Conservation (phyloP, 1,284 basidiomycete genomes). For the Leccinum subspadiceum region DNA sequence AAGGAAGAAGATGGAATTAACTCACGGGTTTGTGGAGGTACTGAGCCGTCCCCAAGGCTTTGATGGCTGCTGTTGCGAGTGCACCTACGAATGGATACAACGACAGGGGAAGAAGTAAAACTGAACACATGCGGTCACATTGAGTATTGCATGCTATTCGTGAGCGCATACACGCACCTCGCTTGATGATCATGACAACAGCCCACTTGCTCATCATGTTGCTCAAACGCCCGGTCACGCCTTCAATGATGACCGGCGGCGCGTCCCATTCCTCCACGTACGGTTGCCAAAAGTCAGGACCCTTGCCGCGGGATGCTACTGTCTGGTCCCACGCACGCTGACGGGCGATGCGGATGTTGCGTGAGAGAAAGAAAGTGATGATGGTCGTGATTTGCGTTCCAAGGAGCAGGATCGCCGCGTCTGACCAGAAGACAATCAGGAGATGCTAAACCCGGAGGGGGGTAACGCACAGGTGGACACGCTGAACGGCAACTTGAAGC, state of each 20-base stretch:
- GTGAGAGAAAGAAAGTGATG: conserved; percentile 74
- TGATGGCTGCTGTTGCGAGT: conserved; percentile 58
- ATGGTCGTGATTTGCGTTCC: conserved; percentile 72
- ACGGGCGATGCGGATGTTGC: conserved; percentile 76
- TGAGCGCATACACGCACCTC: conserved; percentile 38
- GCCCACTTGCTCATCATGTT: conserved; percentile 49
- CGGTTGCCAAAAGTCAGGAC: conserved; percentile 78
- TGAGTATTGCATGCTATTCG: background rate
- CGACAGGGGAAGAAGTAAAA: conserved; percentile 66
- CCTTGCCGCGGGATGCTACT: conserved; percentile 75
- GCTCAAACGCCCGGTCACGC: conserved; percentile 34
- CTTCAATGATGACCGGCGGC: conserved; percentile 52
- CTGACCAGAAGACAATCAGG: conserved; percentile 37
- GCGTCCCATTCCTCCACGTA: conserved; percentile 86
- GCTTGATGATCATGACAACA: conserved; percentile 48
- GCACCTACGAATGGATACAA: conserved; percentile 72
- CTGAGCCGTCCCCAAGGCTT: conserved; percentile 66
- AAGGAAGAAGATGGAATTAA: background rate
- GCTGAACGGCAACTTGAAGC: conserved; percentile 61
- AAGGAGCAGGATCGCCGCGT: conserved; percentile 72
- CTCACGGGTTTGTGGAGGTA: conserved; percentile 66
- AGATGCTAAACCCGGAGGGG: background rate
- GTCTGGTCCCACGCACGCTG: conserved; percentile 79
- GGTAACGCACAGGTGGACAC: conserved; percentile 59
- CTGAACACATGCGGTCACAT: conserved; percentile 36